Base-by-base conservation (phyloP, 2,329 filamentous ascomycete species). In the Fusarium sp. region DNA sequence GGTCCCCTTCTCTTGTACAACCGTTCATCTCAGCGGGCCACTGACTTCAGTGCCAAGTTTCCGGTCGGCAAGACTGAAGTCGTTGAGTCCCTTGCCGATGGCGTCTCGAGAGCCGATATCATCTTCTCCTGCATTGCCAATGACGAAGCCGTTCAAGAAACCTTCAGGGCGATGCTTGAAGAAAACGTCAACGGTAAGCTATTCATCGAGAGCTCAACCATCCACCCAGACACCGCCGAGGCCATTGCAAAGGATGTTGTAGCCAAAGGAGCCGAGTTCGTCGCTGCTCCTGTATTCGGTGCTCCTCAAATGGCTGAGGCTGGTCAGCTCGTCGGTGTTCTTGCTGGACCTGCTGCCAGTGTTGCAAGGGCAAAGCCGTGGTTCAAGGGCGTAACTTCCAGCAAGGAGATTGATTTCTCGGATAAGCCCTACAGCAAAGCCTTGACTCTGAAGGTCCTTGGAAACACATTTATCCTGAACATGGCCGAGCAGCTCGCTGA, bases 121-220 rank as follows among this genome's bases (percentile, higher is more conserved):
- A 91, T 97, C 81, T 95, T 97, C 84, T 90, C 90, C 70, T 97
- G 94, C 79, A 87, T 98, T 8, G 90, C 92, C 74, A 92, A 96
- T 79, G 95, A 98, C 80, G 85, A 88, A 6, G 93, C 93, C 10
- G 90, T 97, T 48, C 87, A 90, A 65, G 84, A 87, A 9, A 89
- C 90, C 26, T 87, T 94, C 68, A 82, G 87, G 47, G 80, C 86
- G 7, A 88, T 92, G 36, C 83, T 94, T 8, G 79, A 83, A 24
- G 63, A 52, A 34, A 84, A 90, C 65, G 83, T 93, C 24, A 86
- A 86, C 34, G 91, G 90, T 70, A 98, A 97, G 84, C 85, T 96
- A 22, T 91, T 98, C 75, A 88, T 97, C 38, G 95, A 98, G 79
- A 95, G 93, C 86, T 96, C 94, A 8, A 98, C 95, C 32, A 89